Evolutionary conservation across 192 early-diverging fungal species (phyloP).

Genomic region (Umbelopsis sp.): DNA sequence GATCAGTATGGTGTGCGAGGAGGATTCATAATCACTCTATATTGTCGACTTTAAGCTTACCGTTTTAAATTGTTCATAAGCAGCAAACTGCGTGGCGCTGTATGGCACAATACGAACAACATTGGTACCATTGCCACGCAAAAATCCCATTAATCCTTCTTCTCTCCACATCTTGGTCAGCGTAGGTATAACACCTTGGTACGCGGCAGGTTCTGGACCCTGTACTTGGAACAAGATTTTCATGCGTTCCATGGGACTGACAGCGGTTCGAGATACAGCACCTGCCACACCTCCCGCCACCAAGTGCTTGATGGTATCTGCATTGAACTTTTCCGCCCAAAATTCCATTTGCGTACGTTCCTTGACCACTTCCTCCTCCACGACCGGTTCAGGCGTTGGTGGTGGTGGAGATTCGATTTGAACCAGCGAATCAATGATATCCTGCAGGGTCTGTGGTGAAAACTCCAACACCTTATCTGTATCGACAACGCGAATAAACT

Average conservation of each 20-base stretch:
- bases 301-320: constrained; percentile 74
- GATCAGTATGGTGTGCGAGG: background rate
- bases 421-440: constrained; percentile 23
- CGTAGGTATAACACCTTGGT: constrained; percentile 72
- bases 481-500: constrained; percentile 18
- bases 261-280: constrained; percentile 76
- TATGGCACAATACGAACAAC: constrained; percentile 83
- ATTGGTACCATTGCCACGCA: constrained; percentile 86
- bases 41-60: constrained; percentile 12
- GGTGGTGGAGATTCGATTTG: constrained; percentile 21
- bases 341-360: background rate
- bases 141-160: constrained; percentile 71
- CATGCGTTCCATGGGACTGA: constrained; percentile 82
- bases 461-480: constrained; percentile 23
- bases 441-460: constrained; percentile 23
- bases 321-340: constrained; percentile 38
- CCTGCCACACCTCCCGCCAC: constrained; percentile 78
- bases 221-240: constrained; percentile 86
- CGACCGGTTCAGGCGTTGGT: background rate
- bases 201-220: constrained; percentile 63
- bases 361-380: background rate
- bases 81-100: constrained; percentile 81
- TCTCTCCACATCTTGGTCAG: constrained; percentile 78
- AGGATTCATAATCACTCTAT: background rate
- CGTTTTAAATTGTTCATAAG: constrained; percentile 78